These are phyloP conservation scores for Casuarina glauca DNA, from an alignment of 306 rosid species.

Conservation along the genomic window DNA sequence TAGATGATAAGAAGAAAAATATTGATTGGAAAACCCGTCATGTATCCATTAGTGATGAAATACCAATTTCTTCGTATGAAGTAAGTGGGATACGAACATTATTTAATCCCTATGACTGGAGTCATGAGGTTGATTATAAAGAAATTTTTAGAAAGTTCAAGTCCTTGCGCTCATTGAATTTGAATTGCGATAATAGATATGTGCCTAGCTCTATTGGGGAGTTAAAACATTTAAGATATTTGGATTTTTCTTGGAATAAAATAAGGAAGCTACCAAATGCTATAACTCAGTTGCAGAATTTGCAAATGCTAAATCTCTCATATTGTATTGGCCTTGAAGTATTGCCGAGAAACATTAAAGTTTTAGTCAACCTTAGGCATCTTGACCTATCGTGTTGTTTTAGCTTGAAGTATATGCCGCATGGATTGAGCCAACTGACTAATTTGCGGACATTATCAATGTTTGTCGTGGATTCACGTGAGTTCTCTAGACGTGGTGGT, in stretches of 20 bases:
- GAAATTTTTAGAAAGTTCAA: not conserved
- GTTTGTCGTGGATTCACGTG: not conserved
- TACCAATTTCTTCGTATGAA: not conserved
- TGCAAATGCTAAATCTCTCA: constrained; percentile 5
- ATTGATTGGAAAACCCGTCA: not conserved
- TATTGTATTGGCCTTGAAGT: constrained; percentile 1
- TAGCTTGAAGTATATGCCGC: constrained; percentile 6
- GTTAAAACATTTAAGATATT: not conserved
- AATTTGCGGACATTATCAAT: constrained; percentile 12
- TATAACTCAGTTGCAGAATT: not conserved
- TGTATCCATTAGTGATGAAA: not conserved
- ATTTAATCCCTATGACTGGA: not conserved
- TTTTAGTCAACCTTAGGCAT: constrained; percentile 10
- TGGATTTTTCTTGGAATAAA: not conserved
- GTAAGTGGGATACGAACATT: constrained; percentile 8
- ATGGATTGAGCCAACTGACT: not conserved
- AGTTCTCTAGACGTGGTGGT: too few relatives aligned
- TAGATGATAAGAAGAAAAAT: not conserved
- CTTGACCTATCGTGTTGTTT: constrained; percentile 4
- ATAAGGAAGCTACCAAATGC: not conserved
- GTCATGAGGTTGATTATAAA: too few relatives aligned
- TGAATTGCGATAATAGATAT: not conserved
- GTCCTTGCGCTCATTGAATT: not conserved
- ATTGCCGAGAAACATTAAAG: constrained; percentile 10
- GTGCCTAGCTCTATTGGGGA: not conserved